These are phyloP conservation scores for Babjeviella inositovora DNA, from an alignment of 805 yeast species.

Conservation along the genomic window DNA sequence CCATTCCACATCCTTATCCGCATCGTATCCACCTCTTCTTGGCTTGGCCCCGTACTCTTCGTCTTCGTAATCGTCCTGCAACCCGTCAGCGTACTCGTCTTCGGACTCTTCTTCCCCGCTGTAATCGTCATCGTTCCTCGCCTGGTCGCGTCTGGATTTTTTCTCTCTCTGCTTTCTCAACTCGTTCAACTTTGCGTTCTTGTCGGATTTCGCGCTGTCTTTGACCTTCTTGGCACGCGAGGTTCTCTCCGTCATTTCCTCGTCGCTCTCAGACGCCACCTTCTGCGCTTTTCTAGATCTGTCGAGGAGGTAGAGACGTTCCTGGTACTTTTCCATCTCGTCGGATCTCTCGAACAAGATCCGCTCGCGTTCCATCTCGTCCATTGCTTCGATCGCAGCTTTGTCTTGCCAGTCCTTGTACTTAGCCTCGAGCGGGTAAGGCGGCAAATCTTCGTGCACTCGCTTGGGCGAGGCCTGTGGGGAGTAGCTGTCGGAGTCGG, in stretches of 20 bases:
- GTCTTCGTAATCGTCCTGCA: slow-evolving; percentile 23
- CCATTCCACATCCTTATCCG: slow-evolving; percentile 30
- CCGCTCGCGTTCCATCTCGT: slow-evolving; percentile 86
- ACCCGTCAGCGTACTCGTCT: slow-evolving; percentile 10
- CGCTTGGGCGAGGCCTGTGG: slow-evolving; percentile 13
- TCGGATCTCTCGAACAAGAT: slow-evolving; percentile 85
- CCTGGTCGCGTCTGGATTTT: slow-evolving; percentile 27
- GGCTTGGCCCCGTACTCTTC: slow-evolving; percentile 16
- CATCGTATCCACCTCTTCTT: slow-evolving; percentile 16
- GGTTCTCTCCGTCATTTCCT: slow-evolving; percentile 15
- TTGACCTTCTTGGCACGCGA: slow-evolving; percentile 14
- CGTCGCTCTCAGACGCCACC: too few species aligned
- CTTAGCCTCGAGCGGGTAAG: slow-evolving; percentile 89
- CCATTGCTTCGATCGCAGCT: slow-evolving; percentile 45
- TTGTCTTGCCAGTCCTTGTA: slow-evolving; percentile 75
- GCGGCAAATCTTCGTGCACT: slow-evolving; percentile 29
- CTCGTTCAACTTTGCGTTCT: slow-evolving; percentile 47
- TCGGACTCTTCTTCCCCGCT: slow-evolving; percentile 16
- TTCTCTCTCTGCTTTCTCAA: slow-evolving; percentile 64
- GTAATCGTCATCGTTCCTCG: slow-evolving; percentile 31
- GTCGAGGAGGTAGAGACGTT: slow-evolving; percentile 67
- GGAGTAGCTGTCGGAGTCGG: slow-evolving; percentile 24
- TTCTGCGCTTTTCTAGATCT: slow-evolving; percentile 53
- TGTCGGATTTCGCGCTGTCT: slow-evolving; percentile 14
- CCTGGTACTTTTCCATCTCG: slow-evolving; percentile 78